Evolutionary conservation across 1,284 basidiomycete species (phyloP).

Genomic region (Trametes versicolor): DNA sequence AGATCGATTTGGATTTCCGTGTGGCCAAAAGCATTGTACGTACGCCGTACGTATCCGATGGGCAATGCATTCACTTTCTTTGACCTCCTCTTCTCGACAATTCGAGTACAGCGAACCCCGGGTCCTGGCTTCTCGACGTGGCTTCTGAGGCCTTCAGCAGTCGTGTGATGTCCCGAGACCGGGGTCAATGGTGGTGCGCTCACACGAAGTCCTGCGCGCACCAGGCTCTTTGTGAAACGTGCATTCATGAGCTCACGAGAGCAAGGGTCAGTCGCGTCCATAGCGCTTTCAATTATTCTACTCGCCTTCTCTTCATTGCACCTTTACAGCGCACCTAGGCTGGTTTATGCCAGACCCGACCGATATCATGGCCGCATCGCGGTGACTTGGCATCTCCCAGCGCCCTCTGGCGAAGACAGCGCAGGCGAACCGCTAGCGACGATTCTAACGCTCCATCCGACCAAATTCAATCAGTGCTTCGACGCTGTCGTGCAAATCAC

Average conservation of each 20-base stretch:
- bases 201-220: slow-evolving; percentile 4
- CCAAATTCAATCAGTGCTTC: slow-evolving; percentile 1
- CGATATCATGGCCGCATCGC: neutral
- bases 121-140: neutral
- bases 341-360: neutral
- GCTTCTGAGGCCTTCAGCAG: neutral
- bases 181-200: neutral
- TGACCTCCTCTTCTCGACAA: slow-evolving; percentile 14
- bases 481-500: neutral
- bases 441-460: neutral
- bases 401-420: slow-evolving; percentile 1
- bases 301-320: neutral
- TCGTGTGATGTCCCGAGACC: slow-evolving; percentile 17
- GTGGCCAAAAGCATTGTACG: slow-evolving; percentile 10
- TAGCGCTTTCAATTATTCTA: no score
- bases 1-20: slow-evolving; percentile 10
- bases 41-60: slow-evolving; percentile 17
- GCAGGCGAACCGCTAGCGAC: neutral
- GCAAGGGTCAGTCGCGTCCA: neutral
- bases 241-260: neutral
- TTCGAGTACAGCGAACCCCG: slow-evolving; percentile 11
- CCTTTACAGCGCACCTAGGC: neutral
- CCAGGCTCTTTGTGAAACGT: neutral
- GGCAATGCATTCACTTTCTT: neutral
- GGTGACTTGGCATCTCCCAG: neutral